Conservation (phyloP, 129 eudicot species). For the Solidago caesia region DNA sequence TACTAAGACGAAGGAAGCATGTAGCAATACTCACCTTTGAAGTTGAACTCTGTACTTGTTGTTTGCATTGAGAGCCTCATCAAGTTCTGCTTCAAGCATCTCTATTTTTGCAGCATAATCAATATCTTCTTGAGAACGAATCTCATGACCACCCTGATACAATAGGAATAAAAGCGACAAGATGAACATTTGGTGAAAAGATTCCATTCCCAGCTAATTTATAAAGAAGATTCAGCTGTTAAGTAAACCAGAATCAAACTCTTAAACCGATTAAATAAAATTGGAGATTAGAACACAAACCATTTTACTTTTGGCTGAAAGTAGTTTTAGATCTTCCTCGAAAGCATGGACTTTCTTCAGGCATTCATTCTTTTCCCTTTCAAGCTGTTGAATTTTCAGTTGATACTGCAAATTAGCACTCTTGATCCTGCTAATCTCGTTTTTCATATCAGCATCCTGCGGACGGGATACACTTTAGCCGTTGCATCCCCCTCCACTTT, state of each 20-base stretch:
- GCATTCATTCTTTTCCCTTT: slow-evolving; percentile 60
- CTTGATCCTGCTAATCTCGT: slow-evolving; percentile 53
- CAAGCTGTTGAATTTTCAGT: slow-evolving; percentile 53
- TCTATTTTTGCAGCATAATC: slow-evolving; percentile 45
- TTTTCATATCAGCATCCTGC: slow-evolving; percentile 45
- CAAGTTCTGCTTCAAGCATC: slow-evolving; percentile 64
- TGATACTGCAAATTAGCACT: slow-evolving; percentile 56
- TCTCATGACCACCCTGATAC: slow-evolving; percentile 36
- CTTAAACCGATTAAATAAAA: neutral
- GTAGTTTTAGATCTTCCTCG: slow-evolving; percentile 43
- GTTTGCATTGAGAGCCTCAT: slow-evolving; percentile 53
- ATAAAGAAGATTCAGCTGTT: neutral
- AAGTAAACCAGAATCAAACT: neutral
- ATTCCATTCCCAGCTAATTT: neutral
- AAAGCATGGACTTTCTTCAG: slow-evolving; percentile 55
- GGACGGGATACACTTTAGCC: slow-evolving; percentile 31
- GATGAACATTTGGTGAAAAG: neutral
- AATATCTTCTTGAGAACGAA: slow-evolving; percentile 31
- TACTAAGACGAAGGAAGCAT: neutral
- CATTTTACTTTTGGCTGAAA: slow-evolving; percentile 44
- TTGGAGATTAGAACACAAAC: slow-evolving; percentile 31
- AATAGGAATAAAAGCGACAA: slow-evolving; percentile 3
- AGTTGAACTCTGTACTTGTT: slow-evolving; percentile 56
- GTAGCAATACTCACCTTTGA: slow-evolving; percentile 41
- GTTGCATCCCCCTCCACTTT: slow-evolving; percentile 44